Conservation (phyloP, 768 basidiomycete genomes). For the Mycena galericulata region DNA sequence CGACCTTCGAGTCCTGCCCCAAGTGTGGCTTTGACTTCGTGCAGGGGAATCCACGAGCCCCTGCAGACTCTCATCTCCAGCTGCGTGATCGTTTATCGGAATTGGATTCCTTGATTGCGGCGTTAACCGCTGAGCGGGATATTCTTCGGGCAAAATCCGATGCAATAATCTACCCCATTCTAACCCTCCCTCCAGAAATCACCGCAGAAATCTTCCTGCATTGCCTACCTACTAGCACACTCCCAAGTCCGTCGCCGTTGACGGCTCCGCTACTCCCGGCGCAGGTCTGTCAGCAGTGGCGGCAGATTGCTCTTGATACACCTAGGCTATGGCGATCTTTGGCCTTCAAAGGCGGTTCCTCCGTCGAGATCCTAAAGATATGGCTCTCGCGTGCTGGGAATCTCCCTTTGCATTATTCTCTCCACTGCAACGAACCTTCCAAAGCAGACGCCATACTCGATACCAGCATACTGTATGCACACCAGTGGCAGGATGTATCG, state of each 20-base stretch:
- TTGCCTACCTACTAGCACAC: background rate
- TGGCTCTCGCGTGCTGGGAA: slow-evolving; percentile 11
- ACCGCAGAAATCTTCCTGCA: slow-evolving; percentile 10
- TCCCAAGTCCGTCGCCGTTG: background rate
- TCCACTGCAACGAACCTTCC: background rate
- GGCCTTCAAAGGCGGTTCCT: background rate
- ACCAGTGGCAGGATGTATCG: slow-evolving; percentile 10
- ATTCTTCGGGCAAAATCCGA: slow-evolving; percentile 14
- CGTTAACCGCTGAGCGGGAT: slow-evolving; percentile 5
- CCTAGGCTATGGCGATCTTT: slow-evolving; percentile 10
- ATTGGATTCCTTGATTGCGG: background rate
- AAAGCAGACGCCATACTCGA: background rate
- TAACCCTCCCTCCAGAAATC: slow-evolving; percentile 18
- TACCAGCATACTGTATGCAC: background rate
- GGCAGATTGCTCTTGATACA: background rate
- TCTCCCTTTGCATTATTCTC: background rate
- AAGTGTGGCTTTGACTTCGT: too few relatives aligned
- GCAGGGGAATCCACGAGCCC: too few relatives aligned
- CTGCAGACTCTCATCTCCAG: background rate
- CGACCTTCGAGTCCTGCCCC: too few relatives aligned
- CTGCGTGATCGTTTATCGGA: background rate
- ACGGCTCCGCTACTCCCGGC: background rate
- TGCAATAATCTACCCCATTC: slow-evolving; percentile 15
- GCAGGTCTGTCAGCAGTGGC: slow-evolving; percentile 15
- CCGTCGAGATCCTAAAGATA: background rate